Evolutionary conservation across 441 rosid genomes (phyloP).

Genomic region (Pelargonium citronellum): DNA sequence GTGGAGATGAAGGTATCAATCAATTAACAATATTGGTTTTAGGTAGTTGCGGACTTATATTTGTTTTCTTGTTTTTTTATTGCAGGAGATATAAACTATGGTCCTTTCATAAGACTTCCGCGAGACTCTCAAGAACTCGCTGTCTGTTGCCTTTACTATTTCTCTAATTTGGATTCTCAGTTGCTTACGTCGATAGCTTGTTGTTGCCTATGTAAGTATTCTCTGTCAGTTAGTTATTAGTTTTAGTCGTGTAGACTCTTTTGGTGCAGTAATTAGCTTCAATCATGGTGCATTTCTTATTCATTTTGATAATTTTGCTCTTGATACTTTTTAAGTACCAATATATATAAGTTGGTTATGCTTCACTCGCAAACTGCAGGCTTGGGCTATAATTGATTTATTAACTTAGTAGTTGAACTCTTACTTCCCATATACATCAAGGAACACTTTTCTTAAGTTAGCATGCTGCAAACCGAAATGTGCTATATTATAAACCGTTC

Average conservation of each 20-base stretch:
- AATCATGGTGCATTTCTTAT: constrained; percentile 1
- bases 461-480: background rate
- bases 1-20: constrained; percentile 45
- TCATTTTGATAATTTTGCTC: background rate
- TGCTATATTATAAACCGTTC: background rate
- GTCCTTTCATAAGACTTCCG: constrained; percentile 69
- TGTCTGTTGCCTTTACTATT: constrained; percentile 62
- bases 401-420: background rate
- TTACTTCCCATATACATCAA: background rate
- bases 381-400: background rate
- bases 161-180: constrained; percentile 43
- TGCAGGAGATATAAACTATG: constrained; percentile 49
- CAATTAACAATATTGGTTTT: constrained; percentile 13
- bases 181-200: constrained; percentile 56
- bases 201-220: constrained; percentile 66
- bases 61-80: constrained; percentile 16
- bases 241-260: background rate
- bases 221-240: constrained; percentile 1
- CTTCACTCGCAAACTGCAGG: constrained; percentile 5
- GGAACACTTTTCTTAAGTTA: background rate
- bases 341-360: constrained; percentile 1
- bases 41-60: constrained; percentile 20
- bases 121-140: constrained; percentile 65
- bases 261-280: background rate
- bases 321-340: background rate